These are phyloP conservation scores for Neonectria coccinea DNA, from an alignment of 2,329 filamentous ascomycete species.

Conservation along the genomic window DNA sequence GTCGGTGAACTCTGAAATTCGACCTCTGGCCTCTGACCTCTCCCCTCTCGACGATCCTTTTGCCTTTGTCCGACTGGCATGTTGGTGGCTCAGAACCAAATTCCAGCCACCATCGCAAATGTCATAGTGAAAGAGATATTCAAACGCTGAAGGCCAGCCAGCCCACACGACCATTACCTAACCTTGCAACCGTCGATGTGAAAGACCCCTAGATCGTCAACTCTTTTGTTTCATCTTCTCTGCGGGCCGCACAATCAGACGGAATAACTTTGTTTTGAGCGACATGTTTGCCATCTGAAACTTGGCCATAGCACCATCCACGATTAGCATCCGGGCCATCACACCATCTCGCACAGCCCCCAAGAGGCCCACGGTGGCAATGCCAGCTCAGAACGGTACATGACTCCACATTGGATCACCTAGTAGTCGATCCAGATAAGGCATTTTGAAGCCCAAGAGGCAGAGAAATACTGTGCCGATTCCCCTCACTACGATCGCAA, in stretches of 20 bases:
- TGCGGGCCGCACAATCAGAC: constrained; percentile 12
- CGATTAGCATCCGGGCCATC: too few relatives aligned
- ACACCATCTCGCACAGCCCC: not conserved
- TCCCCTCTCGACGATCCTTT: not conserved
- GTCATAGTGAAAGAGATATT: not conserved
- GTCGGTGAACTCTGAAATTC: not conserved
- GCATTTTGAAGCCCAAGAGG: not conserved
- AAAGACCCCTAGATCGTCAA: not conserved
- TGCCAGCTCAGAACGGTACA: not conserved
- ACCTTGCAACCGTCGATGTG: not conserved
- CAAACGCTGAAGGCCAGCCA: not conserved
- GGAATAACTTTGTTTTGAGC: not conserved
- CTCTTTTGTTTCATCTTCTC: constrained; percentile 15
- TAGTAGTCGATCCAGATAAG: not conserved
- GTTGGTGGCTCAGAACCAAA: too few relatives aligned
- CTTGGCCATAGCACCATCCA: constrained; percentile 3
- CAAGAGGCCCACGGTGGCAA: not conserved
- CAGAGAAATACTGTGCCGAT: not conserved
- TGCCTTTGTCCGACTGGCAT: not conserved
- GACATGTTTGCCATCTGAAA: constrained; percentile 13
- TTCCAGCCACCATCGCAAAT: not conserved
- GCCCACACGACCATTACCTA: not conserved
- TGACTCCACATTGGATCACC: not conserved
- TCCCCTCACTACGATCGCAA: not conserved
- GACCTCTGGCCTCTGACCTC: not conserved